phyloP scores from a whole-genome alignment of 345 rosid genomes.

The Linum trigynum region DNA sequence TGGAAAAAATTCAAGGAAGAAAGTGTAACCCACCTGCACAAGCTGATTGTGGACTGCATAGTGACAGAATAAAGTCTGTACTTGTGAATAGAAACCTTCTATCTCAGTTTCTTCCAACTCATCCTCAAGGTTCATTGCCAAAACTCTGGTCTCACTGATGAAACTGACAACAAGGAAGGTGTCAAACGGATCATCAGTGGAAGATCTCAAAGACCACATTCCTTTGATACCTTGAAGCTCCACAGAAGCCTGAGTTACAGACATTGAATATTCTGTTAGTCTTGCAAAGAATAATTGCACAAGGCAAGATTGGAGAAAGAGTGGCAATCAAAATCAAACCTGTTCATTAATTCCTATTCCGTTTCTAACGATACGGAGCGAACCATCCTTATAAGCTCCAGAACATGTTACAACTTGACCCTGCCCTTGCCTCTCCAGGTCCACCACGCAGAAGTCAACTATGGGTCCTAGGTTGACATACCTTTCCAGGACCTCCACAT shows the following conservation, averaged over 20 bases:
- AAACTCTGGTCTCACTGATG: conserved; percentile 78
- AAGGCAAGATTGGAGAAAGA: conserved; percentile 5
- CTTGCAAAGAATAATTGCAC: conserved; percentile 1
- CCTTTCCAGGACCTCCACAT: conserved; percentile 75
- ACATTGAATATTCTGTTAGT: conserved; percentile 9
- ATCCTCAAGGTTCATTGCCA: conserved; percentile 92
- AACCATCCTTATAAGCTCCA: conserved; percentile 96
- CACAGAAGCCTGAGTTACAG: conserved; percentile 61
- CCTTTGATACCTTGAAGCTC: conserved; percentile 99
- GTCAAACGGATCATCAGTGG: conserved; percentile 78
- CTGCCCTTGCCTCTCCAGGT: conserved; percentile 98
- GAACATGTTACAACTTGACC: conserved; percentile 98
- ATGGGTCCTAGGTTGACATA: conserved; percentile 95
- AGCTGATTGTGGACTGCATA: conserved; percentile 85
- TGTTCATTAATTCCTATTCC: conserved; percentile 98
- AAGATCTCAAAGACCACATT: conserved; percentile 92
- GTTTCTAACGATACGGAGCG: conserved; percentile 87
- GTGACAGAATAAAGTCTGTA: conserved; percentile 90
- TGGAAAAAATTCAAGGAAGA: neutral
- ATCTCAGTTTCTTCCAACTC: conserved; percentile 96
- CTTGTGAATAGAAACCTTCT: conserved; percentile 80
- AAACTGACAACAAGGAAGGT: conserved; percentile 94
- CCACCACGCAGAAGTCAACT: conserved; percentile 84
- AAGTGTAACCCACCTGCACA: conserved; percentile 51
- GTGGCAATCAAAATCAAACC: conserved; percentile 30